A percentile compares a stretch with the other conserved stretches of the same genome.
phyloP scores from a whole-genome alignment of 768 basidiomycete species.

The Pulveroboletus sp. region DNA sequence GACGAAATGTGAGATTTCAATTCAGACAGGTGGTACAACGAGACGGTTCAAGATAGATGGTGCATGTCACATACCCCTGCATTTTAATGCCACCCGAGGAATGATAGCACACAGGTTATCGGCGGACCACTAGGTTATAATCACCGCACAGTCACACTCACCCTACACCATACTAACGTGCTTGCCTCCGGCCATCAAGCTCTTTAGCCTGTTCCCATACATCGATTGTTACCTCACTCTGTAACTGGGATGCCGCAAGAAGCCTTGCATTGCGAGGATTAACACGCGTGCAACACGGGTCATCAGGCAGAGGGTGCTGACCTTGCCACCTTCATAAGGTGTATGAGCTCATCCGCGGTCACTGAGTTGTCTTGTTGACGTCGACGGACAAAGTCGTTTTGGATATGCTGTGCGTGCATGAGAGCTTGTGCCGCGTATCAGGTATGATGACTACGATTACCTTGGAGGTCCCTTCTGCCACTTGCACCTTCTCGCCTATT shows the following conservation, averaged over 20 bases:
- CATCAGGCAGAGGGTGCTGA: slow-evolving; percentile 28
- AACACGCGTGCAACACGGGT: background rate
- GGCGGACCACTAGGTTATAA: background rate
- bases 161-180: slow-evolving; percentile 8
- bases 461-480: slow-evolving; percentile 55
- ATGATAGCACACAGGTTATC: background rate
- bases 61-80: background rate
- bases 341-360: slow-evolving; percentile 60
- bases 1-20: slow-evolving; percentile 3
- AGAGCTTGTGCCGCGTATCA: background rate
- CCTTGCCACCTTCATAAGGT: slow-evolving; percentile 67
- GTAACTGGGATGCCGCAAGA: slow-evolving; percentile 57
- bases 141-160: background rate
- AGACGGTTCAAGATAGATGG: background rate
- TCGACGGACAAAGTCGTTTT: slow-evolving; percentile 63
- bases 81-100: background rate
- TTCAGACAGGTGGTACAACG: slow-evolving; percentile 3
- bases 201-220: slow-evolving; percentile 62
- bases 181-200: slow-evolving; percentile 47
- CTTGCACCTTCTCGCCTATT: slow-evolving; percentile 42
- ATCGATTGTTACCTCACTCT: slow-evolving; percentile 48
- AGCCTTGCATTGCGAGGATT: slow-evolving; percentile 38
- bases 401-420: slow-evolving; percentile 51
- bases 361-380: slow-evolving; percentile 36
- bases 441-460: slow-evolving; percentile 31